phyloP scores from a whole-genome alignment of 345 rosid species.

The Microcos paniculata region DNA sequence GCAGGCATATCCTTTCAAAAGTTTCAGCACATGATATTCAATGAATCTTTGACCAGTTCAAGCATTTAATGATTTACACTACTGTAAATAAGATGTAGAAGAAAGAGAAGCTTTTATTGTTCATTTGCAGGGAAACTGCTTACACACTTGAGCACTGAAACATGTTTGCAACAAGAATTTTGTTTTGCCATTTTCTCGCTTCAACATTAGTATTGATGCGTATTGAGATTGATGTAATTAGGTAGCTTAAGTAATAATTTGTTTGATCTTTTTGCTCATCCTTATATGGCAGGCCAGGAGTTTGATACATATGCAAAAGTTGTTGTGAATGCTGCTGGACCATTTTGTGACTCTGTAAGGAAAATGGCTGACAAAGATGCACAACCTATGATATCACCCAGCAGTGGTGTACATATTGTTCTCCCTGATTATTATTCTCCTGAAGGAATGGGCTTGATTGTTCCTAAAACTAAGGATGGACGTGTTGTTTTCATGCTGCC shows the following conservation, averaged over 20 bases:
- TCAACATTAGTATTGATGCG: background rate
- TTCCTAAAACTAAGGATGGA: conserved; percentile 98
- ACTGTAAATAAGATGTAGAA: background rate
- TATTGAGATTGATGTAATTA: background rate
- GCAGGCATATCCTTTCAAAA: background rate
- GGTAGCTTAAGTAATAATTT: background rate
- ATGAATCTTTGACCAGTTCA: background rate
- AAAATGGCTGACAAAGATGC: conserved; percentile 71
- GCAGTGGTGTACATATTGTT: conserved; percentile 93
- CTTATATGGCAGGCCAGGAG: conserved; percentile 57
- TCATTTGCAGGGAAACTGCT: background rate
- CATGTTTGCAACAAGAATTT: background rate
- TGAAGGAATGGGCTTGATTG: conserved; percentile 98
- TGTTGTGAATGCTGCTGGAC: conserved; percentile 93
- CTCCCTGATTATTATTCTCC: conserved; percentile 99
- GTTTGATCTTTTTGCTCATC: conserved; percentile 7
- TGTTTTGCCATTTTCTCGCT: conserved; percentile 8
- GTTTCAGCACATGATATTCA: background rate
- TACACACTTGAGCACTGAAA: background rate
- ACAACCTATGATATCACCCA: conserved; percentile 81
- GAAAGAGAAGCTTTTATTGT: background rate
- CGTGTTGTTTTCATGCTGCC: conserved; percentile 98
- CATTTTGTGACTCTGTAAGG: conserved; percentile 90
- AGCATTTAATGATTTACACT: background rate
- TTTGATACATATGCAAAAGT: conserved; percentile 88